These are phyloP conservation scores for Chalara sp. DNA, from an alignment of 2,329 filamentous ascomycete genomes.

Conservation along the genomic window DNA sequence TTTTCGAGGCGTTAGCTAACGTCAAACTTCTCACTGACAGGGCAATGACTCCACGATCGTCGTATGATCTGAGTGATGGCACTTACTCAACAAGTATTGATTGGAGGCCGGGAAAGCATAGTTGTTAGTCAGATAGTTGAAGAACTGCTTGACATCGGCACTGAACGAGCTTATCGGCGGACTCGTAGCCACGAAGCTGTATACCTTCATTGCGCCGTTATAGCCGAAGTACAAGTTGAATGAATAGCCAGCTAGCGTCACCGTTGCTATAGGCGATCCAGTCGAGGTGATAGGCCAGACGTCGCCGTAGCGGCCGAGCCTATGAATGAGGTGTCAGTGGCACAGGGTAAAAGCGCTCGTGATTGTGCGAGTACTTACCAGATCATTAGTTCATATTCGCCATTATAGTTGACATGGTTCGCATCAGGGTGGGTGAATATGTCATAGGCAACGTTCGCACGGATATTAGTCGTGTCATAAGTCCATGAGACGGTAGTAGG, in stretches of 20 bases:
- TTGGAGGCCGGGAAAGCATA: constrained; percentile 36
- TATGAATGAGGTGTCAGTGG: too few species aligned
- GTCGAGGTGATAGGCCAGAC: constrained; percentile 45
- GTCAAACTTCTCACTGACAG: too few species aligned
- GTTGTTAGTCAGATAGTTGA: constrained; percentile 42
- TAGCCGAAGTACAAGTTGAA: constrained; percentile 53
- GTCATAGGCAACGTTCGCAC: constrained; percentile 55
- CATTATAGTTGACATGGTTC: constrained; percentile 34
- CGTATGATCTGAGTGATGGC: too few species aligned
- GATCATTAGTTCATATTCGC: constrained; percentile 59
- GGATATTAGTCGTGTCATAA: constrained; percentile 41
- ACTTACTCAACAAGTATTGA: constrained; percentile 40
- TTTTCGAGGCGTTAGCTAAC: too few species aligned
- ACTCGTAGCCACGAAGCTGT: constrained; percentile 46
- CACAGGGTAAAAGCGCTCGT: too few species aligned
- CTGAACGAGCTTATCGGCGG: constrained; percentile 40
- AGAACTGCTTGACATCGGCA: constrained; percentile 50
- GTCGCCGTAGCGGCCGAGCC: constrained; percentile 44
- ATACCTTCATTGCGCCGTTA: constrained; percentile 50
- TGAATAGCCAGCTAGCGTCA: constrained; percentile 42
- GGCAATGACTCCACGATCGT: too few species aligned
- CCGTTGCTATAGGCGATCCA: constrained; percentile 44
- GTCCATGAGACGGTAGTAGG: constrained; percentile 4
- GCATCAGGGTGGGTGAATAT: constrained; percentile 42
- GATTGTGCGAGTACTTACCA: constrained; percentile 28